A percentile compares a stretch with the other conserved stretches of the same genome.
Evolutionary conservation across 2,329 filamentous ascomycete species (phyloP).

Genomic region (Claviceps sp.): DNA sequence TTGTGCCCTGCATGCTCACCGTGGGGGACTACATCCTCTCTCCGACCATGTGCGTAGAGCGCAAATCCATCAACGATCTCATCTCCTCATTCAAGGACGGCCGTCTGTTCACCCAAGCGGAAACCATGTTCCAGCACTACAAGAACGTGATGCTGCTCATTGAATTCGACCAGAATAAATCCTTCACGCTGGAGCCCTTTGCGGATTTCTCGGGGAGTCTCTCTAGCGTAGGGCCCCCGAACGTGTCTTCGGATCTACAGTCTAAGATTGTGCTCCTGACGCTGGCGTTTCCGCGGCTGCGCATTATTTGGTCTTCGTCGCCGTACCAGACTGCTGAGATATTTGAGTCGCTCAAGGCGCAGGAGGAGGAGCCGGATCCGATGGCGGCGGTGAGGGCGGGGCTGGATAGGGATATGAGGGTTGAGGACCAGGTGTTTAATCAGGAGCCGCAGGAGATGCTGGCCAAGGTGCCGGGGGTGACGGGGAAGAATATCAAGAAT

Average conservation of each 20-base stretch:
- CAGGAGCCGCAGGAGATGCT: constrained; percentile 86
- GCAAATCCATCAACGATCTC: constrained; percentile 83
- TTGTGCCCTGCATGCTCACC: constrained; percentile 90
- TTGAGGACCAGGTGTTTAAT: constrained; percentile 63
- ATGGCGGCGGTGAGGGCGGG: constrained; percentile 74
- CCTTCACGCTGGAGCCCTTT: constrained; percentile 81
- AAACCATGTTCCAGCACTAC: constrained; percentile 92
- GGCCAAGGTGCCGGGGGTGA: constrained; percentile 70
- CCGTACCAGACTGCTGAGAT: constrained; percentile 97
- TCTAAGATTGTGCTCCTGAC: constrained; percentile 86
- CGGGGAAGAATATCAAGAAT: constrained; percentile 60
- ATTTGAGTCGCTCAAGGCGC: constrained; percentile 83
- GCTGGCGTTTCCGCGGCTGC: constrained; percentile 76
- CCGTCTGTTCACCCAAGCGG: constrained; percentile 79
- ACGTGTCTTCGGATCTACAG: constrained; percentile 61
- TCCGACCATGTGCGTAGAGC: constrained; percentile 82
- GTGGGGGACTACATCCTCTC: constrained; percentile 94
- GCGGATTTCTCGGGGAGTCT: constrained; percentile 52
- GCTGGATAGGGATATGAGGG: constrained; percentile 41
- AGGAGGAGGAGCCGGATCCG: constrained; percentile 82
- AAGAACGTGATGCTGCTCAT: constrained; percentile 82
- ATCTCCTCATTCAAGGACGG: constrained; percentile 88
- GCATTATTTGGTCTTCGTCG: constrained; percentile 85
- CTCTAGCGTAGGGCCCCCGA: constrained; percentile 46
- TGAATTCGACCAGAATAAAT: constrained; percentile 95